Conservation (phyloP, 2,329 filamentous ascomycete species). For the Pseudopithomyces chartarum region DNA sequence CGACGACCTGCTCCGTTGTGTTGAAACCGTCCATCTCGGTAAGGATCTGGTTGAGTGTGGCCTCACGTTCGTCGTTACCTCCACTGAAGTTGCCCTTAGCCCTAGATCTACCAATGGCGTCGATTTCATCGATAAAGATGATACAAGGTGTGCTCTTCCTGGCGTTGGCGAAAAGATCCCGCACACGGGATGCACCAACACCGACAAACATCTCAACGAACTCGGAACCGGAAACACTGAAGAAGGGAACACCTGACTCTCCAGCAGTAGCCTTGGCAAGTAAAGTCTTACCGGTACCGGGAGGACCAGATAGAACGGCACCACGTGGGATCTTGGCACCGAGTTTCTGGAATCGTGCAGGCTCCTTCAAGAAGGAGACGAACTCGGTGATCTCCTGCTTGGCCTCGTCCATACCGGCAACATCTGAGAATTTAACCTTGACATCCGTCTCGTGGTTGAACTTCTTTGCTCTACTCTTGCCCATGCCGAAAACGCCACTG, state of each 20-base stretch:
- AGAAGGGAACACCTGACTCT: constrained; percentile 96
- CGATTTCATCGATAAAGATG: constrained; percentile 99
- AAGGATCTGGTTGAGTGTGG: constrained; percentile 95
- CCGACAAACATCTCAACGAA: constrained; percentile 99
- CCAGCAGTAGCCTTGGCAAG: constrained; percentile 97
- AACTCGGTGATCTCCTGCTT: constrained; percentile 99
- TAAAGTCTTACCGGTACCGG: constrained; percentile 97
- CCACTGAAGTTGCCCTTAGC: constrained; percentile 82
- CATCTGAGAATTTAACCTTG: constrained; percentile 96
- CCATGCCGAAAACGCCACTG: constrained; percentile 91
- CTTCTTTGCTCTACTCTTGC: constrained; percentile 92
- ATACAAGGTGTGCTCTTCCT: constrained; percentile 97
- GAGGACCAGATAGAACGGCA: constrained; percentile 94
- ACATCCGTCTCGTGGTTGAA: constrained; percentile 97
- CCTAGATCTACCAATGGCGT: constrained; percentile 92
- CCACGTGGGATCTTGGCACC: constrained; percentile 98
- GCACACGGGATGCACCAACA: constrained; percentile 92
- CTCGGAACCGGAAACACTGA: constrained; percentile 96
- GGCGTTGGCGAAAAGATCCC: constrained; percentile 91
- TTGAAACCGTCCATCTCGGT: constrained; percentile 99
- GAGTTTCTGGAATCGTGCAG: constrained; percentile 87
- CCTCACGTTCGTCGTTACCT: constrained; percentile 96
- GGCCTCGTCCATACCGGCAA: constrained; percentile 97
- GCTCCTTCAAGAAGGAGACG: constrained; percentile 93
- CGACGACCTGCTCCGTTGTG: constrained; percentile 93